Evolutionary conservation across 1,139 yeast genomes (phyloP).

Genomic region (Hanseniaspora uvarum): DNA sequence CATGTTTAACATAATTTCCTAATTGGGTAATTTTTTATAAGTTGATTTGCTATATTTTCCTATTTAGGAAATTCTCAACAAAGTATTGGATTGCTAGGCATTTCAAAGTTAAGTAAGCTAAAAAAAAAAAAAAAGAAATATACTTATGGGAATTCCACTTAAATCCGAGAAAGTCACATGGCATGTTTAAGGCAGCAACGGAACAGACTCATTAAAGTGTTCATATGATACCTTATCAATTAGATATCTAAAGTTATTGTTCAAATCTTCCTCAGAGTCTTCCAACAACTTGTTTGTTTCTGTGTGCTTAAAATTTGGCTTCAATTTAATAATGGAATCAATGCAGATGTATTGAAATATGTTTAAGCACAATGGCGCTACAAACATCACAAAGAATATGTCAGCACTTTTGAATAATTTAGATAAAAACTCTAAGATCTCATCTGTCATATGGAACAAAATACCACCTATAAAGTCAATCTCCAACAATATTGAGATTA

Average conservation of each 20-base stretch:
- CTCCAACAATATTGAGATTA: slow-evolving; percentile 48
- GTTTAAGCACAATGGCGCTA: slow-evolving; percentile 70
- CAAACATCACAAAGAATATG: slow-evolving; percentile 74
- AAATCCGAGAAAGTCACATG: neutral
- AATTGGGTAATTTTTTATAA: neutral
- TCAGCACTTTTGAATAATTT: slow-evolving; percentile 64
- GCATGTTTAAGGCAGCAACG: neutral
- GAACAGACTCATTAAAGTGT: neutral
- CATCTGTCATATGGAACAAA: slow-evolving; percentile 35
- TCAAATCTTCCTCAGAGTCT: neutral
- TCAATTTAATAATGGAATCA: slow-evolving; percentile 65
- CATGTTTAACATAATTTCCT: neutral
- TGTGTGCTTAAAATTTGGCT: neutral
- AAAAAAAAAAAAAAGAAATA: neutral
- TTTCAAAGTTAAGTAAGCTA: neutral
- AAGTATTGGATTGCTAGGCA: neutral
- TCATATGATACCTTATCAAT: slow-evolving; percentile 13
- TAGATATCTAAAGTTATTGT: neutral
- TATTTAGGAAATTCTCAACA: neutral
- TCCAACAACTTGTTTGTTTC: neutral
- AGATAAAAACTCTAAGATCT: slow-evolving; percentile 38
- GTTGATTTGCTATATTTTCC: neutral
- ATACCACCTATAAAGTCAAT: slow-evolving; percentile 6
- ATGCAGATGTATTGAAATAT: slow-evolving; percentile 77
- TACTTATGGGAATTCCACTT: neutral